These are phyloP conservation scores for Aspergillus sp. DNA, from an alignment of 2,329 filamentous ascomycete species.

Conservation along the genomic window DNA sequence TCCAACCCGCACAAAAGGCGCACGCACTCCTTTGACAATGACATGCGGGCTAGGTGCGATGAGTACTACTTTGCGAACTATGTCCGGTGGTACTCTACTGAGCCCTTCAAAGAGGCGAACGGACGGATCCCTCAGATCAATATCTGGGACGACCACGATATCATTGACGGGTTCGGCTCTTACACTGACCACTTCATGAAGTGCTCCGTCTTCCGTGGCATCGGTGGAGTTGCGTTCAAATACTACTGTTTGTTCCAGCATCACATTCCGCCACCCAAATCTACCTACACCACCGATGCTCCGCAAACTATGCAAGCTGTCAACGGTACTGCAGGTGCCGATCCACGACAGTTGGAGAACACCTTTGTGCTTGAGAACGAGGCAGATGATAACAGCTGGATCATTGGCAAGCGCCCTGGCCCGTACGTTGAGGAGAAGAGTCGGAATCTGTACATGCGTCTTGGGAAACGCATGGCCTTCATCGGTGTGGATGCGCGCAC, in stretches of 20 bases:
- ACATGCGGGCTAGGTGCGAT: conserved; percentile 59
- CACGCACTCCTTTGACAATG: conserved; percentile 64
- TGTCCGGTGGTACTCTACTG: conserved; percentile 67
- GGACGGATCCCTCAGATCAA: conserved; percentile 64
- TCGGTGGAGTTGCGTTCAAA: conserved; percentile 59
- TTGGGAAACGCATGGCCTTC: conserved; percentile 65
- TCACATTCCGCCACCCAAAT: conserved; percentile 78
- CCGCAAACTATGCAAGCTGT: conserved; percentile 53
- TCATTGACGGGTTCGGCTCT: conserved; percentile 66
- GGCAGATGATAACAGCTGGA: conserved; percentile 69
- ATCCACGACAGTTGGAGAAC: conserved; percentile 71
- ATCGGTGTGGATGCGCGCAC: conserved; percentile 61
- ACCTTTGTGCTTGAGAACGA: conserved; percentile 66
- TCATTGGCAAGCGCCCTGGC: conserved; percentile 71
- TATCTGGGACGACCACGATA: conserved; percentile 67
- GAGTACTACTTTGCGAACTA: conserved; percentile 64
- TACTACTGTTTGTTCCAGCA: conserved; percentile 69
- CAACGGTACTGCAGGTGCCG: conserved; percentile 54
- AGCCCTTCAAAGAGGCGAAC: conserved; percentile 60
- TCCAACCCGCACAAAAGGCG: conserved; percentile 60
- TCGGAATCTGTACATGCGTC: conserved; percentile 61
- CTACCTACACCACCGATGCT: conserved; percentile 79
- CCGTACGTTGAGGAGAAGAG: conserved; percentile 64
- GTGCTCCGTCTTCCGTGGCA: conserved; percentile 64
- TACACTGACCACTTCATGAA: conserved; percentile 69